Evolutionary conservation across 768 basidiomycete species (phyloP), one percentile per base, ranked within the genome.

Genomic region (Crepidotus variabilis): DNA sequence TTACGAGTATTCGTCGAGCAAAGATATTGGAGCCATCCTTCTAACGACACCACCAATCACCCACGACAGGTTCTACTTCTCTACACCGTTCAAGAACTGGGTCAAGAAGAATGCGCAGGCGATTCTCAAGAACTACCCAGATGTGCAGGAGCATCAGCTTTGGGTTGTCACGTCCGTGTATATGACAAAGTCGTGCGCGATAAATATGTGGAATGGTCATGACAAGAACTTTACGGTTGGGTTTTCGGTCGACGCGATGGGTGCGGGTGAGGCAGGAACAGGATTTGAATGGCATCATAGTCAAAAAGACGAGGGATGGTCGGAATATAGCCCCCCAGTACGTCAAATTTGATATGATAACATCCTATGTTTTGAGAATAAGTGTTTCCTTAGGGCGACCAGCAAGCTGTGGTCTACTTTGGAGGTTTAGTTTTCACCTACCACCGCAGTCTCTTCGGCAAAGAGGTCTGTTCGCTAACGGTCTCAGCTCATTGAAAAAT

Each of bases 141-240:
- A 67, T 47, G 61, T 65, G 16, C 63, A 62, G 36, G 50, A 60
- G 0, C 57, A 65, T 21, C 62, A 61, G 1, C 28, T 67, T 16
- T 67, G 66, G 66, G 52, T 67, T 20, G 52, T 67, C 23, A 65
- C 66, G 7, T 67, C 66, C 11, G 62, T 61, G 16, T 61, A 57
- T 57, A 35, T 63, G 1, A 60, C 64, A 14, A 57, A 63, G 43
- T 58, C 60, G 46, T 65, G 63, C 18, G 60, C 62, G 2, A 63
- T 67, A 28, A 65, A 63, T 18, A 56, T 67, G 64, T 67, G 66
- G 64, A 54, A 51, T 13, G 50, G 46, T 22, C 54, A 54, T 50
- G 56, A 58, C 18, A 46, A 51, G 46, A 54, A 51, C 16, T 46
- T 65, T 13, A 62, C 63, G 20, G 60, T 67, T 4, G 66, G 64